Conservation (phyloP, 108 stramenopile genomes). For the Mediolabrus comicus region DNA sequence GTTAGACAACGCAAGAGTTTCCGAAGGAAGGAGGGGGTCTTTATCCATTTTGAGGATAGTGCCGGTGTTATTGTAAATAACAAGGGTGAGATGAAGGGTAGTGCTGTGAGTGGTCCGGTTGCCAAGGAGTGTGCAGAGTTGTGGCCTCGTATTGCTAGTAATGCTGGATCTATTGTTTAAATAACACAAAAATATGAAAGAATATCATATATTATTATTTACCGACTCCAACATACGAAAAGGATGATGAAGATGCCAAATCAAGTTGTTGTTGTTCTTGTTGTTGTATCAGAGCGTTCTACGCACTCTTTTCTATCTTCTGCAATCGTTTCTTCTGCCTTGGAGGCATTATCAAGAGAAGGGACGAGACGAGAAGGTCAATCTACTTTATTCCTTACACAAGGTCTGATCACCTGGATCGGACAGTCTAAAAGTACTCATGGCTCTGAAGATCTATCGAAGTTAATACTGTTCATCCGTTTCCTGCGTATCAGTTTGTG, state of each 20-base stretch:
- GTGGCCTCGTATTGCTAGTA: conserved; percentile 99
- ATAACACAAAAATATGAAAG: not conserved
- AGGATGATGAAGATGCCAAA: not conserved
- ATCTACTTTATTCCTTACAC: no score
- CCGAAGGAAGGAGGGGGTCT: conserved; percentile 98
- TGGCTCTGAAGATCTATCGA: no score
- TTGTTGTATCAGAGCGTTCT: no score
- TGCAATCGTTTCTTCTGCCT: no score
- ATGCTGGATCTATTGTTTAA: conserved; percentile 98
- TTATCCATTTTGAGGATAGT: conserved; percentile 99
- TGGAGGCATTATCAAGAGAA: no score
- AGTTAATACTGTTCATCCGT: no score
- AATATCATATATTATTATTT: not conserved
- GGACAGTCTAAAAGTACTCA: no score
- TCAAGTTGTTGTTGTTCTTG: no score
- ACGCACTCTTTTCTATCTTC: no score
- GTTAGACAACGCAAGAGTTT: conserved; percentile 99
- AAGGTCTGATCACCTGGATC: no score
- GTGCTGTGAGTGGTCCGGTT: conserved; percentile 98
- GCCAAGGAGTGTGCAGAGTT: conserved; percentile 99
- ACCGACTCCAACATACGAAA: not conserved
- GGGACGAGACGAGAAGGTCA: no score
- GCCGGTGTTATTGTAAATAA: conserved; percentile 99
- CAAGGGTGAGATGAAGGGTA: conserved; percentile 99
- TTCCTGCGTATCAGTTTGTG: no score